Base-by-base conservation (phyloP, 2,329 filamentous ascomycete species). In the Sporothrix pseudoabietina region DNA sequence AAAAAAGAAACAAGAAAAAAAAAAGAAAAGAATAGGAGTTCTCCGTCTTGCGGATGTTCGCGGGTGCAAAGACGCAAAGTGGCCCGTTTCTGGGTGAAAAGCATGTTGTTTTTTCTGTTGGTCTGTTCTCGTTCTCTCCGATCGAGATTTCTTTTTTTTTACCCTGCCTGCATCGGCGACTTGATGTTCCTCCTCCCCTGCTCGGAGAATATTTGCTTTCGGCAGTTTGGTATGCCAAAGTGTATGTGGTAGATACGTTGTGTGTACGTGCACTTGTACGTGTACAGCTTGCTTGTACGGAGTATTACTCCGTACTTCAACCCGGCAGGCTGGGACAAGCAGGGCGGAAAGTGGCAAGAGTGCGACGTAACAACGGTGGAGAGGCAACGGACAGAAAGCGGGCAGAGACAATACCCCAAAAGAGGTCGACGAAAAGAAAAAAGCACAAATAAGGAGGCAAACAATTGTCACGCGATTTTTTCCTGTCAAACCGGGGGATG, bases 31-130 rank as follows among this genome's bases (percentile, higher is more conserved):
- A 59, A 22, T 14, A 16, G 26, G 55, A 59, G 30, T 10, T 14
- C 55, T 59, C 30, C 44, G 52, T 30, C 22, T 14, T 35, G 39
- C 69, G 69, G 69, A 71, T 61, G 39, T 59, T 61, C 54, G 54
- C 69, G 69, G 69, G 69, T 61, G 26, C 49, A 55, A 49, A n/a
- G 69, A 41, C 47, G 9, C 49, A 55, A 49, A n/a, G 69, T 71
- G 69, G 69, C 54, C 39, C 54, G 54, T 71, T 71, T 61, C 69
- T 61, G 19, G 19, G 12, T 32, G 35, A 71, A 71, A 71, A 71
- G 32, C 69, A 49, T 71, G 54, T 61, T 71, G n/a, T 44, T 69
- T 69, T 54, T 35, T 35, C 8, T 54, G 16, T 22, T 69, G 22
- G 66, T 54, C 41, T 35, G 19, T 69, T 63, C 57, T 22, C 26